Evolutionary conservation across 2,329 filamentous ascomycete species (phyloP).

Genomic region (Colletotrichum coccodes): DNA sequence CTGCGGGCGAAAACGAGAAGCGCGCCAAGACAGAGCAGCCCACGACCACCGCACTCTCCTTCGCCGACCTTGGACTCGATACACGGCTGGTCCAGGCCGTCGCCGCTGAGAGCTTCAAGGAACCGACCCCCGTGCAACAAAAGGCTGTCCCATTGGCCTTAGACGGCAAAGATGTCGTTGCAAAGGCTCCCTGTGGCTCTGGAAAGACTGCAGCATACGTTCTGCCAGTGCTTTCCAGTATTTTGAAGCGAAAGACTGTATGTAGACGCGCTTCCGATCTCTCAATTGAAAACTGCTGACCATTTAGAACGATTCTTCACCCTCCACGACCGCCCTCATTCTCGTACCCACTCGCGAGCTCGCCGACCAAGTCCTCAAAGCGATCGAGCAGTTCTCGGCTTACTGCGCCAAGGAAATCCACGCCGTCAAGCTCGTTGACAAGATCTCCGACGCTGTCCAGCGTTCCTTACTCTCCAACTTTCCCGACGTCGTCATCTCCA

Average conservation of each 20-base stretch:
- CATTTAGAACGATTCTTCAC: conserved; percentile 57
- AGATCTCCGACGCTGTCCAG: conserved; percentile 89
- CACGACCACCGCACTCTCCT: conserved; percentile 60
- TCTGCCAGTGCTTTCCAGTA: conserved; percentile 85
- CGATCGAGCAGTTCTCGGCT: conserved; percentile 78
- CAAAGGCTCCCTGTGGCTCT: conserved; percentile 92
- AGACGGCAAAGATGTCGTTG: conserved; percentile 88
- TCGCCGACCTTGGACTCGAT: conserved; percentile 84
- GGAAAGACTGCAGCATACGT: conserved; percentile 98
- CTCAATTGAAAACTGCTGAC: conserved; percentile 22
- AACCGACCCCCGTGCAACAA: conserved; percentile 88
- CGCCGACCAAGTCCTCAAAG: conserved; percentile 87
- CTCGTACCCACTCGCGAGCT: conserved; percentile 95
- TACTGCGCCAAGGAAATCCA: conserved; percentile 89
- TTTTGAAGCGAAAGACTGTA: conserved; percentile 81
- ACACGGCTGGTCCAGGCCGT: conserved; percentile 87
- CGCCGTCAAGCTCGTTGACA: conserved; percentile 87
- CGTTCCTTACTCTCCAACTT: conserved; percentile 84
- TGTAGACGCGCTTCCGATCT: not conserved
- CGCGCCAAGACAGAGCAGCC: conserved; percentile 40
- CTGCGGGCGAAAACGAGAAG: conserved; percentile 46
- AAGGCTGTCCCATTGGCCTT: conserved; percentile 89
- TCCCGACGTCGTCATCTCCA: conserved; percentile 91
- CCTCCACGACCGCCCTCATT: conserved; percentile 79
- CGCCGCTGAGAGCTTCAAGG: conserved; percentile 83